Base-by-base conservation (phyloP, 257 asterid species). In the Scutellaria minor region DNA sequence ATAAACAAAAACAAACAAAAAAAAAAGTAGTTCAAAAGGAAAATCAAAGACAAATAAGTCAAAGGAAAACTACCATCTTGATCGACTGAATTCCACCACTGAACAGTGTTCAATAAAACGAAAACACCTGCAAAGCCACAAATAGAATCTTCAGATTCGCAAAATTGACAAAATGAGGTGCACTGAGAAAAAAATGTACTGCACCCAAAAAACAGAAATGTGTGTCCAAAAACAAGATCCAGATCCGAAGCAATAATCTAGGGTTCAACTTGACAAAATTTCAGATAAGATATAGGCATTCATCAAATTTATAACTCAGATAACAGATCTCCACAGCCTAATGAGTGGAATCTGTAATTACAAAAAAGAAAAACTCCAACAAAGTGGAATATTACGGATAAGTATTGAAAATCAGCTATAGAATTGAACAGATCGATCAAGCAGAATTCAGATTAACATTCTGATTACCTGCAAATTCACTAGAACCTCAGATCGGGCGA, bases 21-120 rank as follows among this genome's bases (percentile, higher is more conserved):
- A 13, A 51, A 63, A 18, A 18, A 18, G 41, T 10, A 44, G 18
- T 22, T 55, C 51, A 6, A 10, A 69, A 37, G 51, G 41, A 53
- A 31, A 69, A 9, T 12, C 27, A 66, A 39, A 50, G 45, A 37
- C 22, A 8, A 56, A 61, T 44, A 5, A 15, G 66, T 51, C 42
- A 53, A n/a, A 66, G 42, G 48, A 64, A 58, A 4, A 56, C 67
- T 75, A 88, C 94, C 94, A 88, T 87, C 77, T 75, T 83, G 86
- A 41, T 83, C 78, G 72, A 66, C 86, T 39, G 51, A 62, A 71
- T 77, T 60, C 80, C 35, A 54, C 75, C 54, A 60, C 60, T 75
- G 51, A 63, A 59, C 73, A 45, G 76, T 20, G 50, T 70, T 76
- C 74, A 75, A 81, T 24, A 40, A 75, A 70, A 71, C 24, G 6